Evolutionary conservation across 371 early-diverging fungal genomes (phyloP).

Genomic region (Lichtheimia corymbifera): DNA sequence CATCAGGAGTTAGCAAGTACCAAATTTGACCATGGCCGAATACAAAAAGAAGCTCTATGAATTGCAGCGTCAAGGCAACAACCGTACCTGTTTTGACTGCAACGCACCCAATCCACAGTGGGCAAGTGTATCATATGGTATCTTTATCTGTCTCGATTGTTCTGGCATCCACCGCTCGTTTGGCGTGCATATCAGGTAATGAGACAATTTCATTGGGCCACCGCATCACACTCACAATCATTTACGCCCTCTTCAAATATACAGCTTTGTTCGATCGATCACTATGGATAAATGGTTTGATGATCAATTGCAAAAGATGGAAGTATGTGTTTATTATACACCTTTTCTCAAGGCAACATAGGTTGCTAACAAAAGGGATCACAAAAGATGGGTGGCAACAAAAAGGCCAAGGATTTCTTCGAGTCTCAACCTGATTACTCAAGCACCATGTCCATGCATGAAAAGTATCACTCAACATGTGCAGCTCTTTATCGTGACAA

Average conservation of each 20-base stretch:
- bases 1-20: too few relatives aligned
- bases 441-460: constrained; percentile 75
- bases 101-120: constrained; percentile 85
- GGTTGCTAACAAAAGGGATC: background rate
- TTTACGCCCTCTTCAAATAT: background rate
- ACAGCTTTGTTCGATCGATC: constrained; percentile 94
- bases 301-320: constrained; percentile 92
- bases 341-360: background rate
- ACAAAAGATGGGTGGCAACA: constrained; percentile 86
- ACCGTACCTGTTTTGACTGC: constrained; percentile 84
- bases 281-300: constrained; percentile 98
- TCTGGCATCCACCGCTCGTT: constrained; percentile 91
- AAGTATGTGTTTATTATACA: constrained; percentile 39
- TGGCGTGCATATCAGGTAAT: constrained; percentile 90
- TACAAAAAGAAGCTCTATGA: constrained; percentile 70
- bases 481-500: constrained; percentile 91
- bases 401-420: constrained; percentile 86
- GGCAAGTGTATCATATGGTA: constrained; percentile 95
- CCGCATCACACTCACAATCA: too few relatives aligned
- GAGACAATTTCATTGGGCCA: too few relatives aligned
- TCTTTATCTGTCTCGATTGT: constrained; percentile 97
- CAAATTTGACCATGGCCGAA: constrained; percentile 36
- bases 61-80: constrained; percentile 71
- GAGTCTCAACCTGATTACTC: constrained; percentile 81
- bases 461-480: constrained; percentile 86